Conservation (phyloP, 2,329 filamentous ascomycete genomes). For the Paecilomyces fulvus region DNA sequence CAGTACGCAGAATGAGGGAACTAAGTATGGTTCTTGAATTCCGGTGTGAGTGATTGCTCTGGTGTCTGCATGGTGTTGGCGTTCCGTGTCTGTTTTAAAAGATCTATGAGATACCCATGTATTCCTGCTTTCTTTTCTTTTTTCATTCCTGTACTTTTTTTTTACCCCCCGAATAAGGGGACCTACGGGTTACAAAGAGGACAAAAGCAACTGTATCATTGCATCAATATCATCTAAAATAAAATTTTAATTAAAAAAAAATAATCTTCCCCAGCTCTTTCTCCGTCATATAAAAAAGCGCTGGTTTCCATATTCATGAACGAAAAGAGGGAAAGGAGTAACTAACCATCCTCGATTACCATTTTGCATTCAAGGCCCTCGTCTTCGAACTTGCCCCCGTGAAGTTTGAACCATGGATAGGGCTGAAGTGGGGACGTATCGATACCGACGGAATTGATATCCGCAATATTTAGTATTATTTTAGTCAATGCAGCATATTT, state of each 20-base stretch:
- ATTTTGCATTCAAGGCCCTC: too few species aligned
- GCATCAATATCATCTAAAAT: not conserved
- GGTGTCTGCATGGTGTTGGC: not conserved
- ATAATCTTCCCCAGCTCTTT: too few species aligned
- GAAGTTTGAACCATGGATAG: too few species aligned
- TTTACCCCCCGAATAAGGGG: too few species aligned
- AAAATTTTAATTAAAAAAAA: too few species aligned
- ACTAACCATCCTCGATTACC: too few species aligned
- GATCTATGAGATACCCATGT: slow-evolving; percentile 3
- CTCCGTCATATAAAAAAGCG: not conserved
- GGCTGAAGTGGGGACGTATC: too few species aligned
- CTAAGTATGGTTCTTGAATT: not conserved
- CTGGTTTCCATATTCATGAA: not conserved
- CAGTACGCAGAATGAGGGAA: not conserved
- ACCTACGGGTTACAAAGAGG: not conserved
- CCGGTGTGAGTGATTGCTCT: not conserved
- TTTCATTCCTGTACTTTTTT: not conserved
- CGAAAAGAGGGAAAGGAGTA: too few species aligned
- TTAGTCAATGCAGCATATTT: too few species aligned
- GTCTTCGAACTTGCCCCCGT: too few species aligned
- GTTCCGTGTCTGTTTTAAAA: not conserved
- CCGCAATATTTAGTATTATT: too few species aligned
- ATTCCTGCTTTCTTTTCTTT: not conserved
- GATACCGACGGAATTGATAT: too few species aligned
- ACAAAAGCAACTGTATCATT: not conserved